Percentiles rank a stretch among this genome's conserved stretches.
phyloP scores from a whole-genome alignment of 257 asterid genomes.

The Nicotiana otophora region DNA sequence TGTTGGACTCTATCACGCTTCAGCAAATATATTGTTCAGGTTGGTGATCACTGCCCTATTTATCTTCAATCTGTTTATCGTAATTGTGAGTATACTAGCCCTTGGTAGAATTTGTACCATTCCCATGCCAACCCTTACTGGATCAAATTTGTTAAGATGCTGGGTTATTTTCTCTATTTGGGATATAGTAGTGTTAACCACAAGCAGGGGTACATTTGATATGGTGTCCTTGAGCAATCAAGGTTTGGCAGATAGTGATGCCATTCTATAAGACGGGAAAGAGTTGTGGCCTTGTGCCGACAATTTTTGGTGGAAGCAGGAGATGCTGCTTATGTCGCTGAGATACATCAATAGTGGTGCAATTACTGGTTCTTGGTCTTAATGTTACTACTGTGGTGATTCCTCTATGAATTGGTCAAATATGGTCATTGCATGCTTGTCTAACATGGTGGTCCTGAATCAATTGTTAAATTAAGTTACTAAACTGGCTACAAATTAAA shows the following conservation, averaged over 20 bases:
- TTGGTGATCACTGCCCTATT: conserved; percentile 21
- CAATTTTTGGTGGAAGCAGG: not conserved
- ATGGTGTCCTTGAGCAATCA: not conserved
- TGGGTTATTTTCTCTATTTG: not conserved
- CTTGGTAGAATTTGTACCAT: not conserved
- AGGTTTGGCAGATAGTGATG: not conserved
- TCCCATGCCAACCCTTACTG: not conserved
- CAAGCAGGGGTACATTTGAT: not conserved
- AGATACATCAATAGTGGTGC: not conserved
- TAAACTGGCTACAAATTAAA: not conserved
- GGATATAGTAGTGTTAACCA: not conserved
- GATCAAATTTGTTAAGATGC: not conserved
- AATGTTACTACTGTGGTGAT: not conserved
- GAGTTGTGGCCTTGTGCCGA: not conserved
- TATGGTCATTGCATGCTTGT: not conserved
- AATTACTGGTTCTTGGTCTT: not conserved
- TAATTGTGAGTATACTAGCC: not conserved
- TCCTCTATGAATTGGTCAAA: not conserved
- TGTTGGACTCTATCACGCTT: conserved; percentile 98
- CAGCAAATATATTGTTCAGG: conserved; percentile 95
- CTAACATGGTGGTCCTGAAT: not conserved
- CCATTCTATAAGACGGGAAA: not conserved
- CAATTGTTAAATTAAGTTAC: not conserved
- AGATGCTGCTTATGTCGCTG: not conserved
- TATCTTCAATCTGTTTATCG: not conserved